Base-by-base conservation (phyloP, 2,329 filamentous ascomycete species). In the Rosellinia necatrix region DNA sequence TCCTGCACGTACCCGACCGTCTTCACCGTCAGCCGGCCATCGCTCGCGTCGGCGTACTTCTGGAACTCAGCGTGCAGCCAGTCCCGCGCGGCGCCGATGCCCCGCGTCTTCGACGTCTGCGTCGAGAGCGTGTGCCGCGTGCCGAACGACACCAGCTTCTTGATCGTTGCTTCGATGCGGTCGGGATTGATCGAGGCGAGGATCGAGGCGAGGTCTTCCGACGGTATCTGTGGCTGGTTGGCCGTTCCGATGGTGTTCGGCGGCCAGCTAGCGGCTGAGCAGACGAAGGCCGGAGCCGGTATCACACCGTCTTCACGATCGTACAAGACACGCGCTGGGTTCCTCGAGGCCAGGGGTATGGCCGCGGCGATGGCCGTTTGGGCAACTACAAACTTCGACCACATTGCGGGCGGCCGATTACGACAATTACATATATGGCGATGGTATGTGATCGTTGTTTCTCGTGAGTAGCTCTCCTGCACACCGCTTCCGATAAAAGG, bases 11-110 rank as follows among this genome's bases (percentile, higher is more conserved):
- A 84, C 30, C 77, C 76, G 24, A 76, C 72, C 38, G 81, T 74
- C 42, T 75, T 73, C 3, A 85, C 80, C 0, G 68, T 75, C 73
- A 84, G 78, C 17, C 73, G 70, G 0, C 81, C 80, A n/a, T 79
- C 75, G 41, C 76, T 78, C 3, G 72, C 69, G 15, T 73, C 69
- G 2, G 81, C 81, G 58, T 78, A 78, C 32, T 68, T 70, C 38
- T 71, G 68, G 72, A 82, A 81, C 65, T 84, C 76, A 21, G 70
- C 69, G 27, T 75, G 74, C 43, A 85, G 78, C 81, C 81, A 84
- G 63, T 84, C 79, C 56, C 81, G 69, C 9, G 82, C 81, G 5
- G 81, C 81, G 1, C 81, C 80, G 49, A 85, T 83, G 1, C 82
- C 82, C 4, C 77, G 72, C 2, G 73, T 77, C 3, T 74, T 74